phyloP scores from a whole-genome alignment of 305 asterid genomes.

The Fraxinus greggii region DNA sequence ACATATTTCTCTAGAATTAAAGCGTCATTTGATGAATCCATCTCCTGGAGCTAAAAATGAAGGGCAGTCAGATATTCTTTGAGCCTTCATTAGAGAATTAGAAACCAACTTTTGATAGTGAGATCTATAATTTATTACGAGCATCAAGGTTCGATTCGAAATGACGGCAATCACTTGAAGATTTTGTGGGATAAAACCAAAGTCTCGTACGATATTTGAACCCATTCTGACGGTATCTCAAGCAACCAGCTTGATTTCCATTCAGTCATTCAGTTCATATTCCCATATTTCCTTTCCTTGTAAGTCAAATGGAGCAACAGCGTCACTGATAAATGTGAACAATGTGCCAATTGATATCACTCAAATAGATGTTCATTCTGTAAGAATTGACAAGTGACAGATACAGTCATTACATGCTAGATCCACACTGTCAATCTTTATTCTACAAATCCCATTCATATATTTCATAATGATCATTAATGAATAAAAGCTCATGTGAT shows the following conservation, averaged over 20 bases:
- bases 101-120: constrained; percentile 3
- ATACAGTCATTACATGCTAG: background rate
- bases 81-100: constrained; percentile 1
- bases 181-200: background rate
- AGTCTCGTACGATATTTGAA: background rate
- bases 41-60: background rate
- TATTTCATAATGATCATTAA: background rate
- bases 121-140: background rate
- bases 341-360: background rate
- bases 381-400: background rate
- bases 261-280: background rate
- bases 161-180: background rate
- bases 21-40: constrained; percentile 4
- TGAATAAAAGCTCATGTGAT: background rate
- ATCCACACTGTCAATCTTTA: background rate
- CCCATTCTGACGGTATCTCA: background rate
- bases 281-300: background rate
- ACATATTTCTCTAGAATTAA: background rate
- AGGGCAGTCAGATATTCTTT: background rate
- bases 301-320: background rate
- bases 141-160: background rate
- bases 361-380: background rate
- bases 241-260: constrained; percentile 3
- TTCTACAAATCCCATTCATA: background rate
- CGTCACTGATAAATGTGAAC: background rate